These are phyloP conservation scores for Collybia sordida DNA, from an alignment of 768 basidiomycete species.

Conservation along the genomic window DNA sequence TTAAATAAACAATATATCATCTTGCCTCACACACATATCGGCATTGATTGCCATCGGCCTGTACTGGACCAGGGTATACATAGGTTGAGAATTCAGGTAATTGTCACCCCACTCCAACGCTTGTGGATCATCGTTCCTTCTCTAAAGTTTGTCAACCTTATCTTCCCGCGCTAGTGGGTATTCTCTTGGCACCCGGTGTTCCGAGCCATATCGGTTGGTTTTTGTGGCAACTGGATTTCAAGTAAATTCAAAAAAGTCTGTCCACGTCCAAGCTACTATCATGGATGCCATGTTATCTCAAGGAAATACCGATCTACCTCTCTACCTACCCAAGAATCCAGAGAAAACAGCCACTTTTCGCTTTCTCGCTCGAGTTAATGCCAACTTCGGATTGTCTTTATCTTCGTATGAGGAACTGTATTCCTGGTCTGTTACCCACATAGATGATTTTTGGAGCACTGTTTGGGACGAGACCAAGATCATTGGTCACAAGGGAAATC, in stretches of 20 bases:
- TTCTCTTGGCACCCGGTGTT: constrained; percentile 6
- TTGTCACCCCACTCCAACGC: no score
- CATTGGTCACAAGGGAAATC: constrained; percentile 59
- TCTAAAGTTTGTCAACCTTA: no score
- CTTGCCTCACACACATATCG: no score
- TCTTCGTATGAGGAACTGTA: constrained; percentile 64
- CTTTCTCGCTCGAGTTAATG: constrained; percentile 53
- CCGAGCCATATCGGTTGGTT: background rate
- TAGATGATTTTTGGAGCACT: constrained; percentile 66
- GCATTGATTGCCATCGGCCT: no score
- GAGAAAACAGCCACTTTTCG: constrained; percentile 44
- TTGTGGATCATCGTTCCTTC: no score
- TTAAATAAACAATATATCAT: no score
- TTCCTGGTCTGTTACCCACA: constrained; percentile 58
- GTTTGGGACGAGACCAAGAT: constrained; percentile 73
- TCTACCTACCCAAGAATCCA: constrained; percentile 43
- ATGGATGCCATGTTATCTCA: constrained; percentile 3
- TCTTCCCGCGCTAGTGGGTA: background rate
- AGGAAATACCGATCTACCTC: constrained; percentile 23
- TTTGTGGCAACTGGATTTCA: constrained; percentile 3
- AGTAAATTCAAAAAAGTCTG: background rate
- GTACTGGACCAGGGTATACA: no score
- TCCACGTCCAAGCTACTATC: background rate
- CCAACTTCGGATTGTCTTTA: constrained; percentile 41
- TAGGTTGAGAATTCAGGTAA: no score